Percentiles rank a stretch among this genome's conserved stretches.
These are phyloP conservation scores for Holtermannia corniformis DNA, from an alignment of 768 basidiomycete genomes.

Conservation along the genomic window DNA sequence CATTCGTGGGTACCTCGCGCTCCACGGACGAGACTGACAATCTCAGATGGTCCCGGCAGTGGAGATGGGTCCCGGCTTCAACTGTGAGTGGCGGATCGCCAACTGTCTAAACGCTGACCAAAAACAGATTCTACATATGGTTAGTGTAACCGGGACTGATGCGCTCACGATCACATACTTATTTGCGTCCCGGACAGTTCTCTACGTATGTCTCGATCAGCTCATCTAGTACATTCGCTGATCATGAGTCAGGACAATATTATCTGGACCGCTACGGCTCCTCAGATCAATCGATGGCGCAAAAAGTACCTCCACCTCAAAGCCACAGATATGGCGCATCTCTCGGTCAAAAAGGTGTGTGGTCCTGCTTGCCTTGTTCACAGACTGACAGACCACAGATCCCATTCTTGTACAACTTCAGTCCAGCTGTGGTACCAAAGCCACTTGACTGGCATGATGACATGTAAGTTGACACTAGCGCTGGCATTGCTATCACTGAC, in stretches of 20 bases:
- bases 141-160: no score
- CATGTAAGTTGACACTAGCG: conserved; percentile 39
- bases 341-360: conserved; percentile 53
- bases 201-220: background rate
- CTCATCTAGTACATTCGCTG: no score
- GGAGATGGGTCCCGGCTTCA: conserved; percentile 53
- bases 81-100: conserved; percentile 32
- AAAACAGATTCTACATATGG: conserved; percentile 28
- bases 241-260: conserved; percentile 58
- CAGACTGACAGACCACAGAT: conserved; percentile 1
- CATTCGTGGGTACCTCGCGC: conserved; percentile 42
- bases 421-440: conserved; percentile 57
- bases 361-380: conserved; percentile 5
- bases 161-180: conserved; percentile 7
- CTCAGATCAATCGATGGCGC: conserved; percentile 61
- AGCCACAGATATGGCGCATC: conserved; percentile 54
- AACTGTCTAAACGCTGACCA: conserved; percentile 35
- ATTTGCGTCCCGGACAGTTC: background rate
- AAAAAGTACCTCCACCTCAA: conserved; percentile 47
- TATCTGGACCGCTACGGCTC: conserved; percentile 58
- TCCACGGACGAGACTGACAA: background rate
- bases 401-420: conserved; percentile 60
- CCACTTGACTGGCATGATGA: conserved; percentile 62
- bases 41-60: conserved; percentile 48
- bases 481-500: background rate